Base-by-base conservation (phyloP, 371 early-diverging fungal species). In the Massospora cicadina region DNA sequence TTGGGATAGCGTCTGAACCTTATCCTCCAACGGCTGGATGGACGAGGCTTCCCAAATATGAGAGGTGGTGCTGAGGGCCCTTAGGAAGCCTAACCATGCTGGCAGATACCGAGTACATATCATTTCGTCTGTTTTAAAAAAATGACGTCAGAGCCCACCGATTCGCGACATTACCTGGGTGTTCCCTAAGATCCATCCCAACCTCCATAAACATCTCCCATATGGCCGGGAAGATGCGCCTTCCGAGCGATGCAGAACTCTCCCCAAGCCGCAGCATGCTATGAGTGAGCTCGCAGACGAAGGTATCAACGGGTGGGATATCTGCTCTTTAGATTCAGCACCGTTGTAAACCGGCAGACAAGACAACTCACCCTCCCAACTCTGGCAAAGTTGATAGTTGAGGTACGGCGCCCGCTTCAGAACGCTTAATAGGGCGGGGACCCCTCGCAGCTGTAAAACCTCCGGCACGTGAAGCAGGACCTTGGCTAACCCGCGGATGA, bases 171-270 rank as follows among this genome's bases (percentile, higher is more conserved):
- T 32, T 61, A 63, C 33, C 13, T 63, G 27, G 24, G 10, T 56
- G 29, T 1, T 64, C 27, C 21, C 30, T 64, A 7, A 64, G 24
- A 12, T 55, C 54, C 2, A 12, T 30, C 25, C 64, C 64, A 29
- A 64, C 13, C 25, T 64, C 57, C 56, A 55, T 64, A 64, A 64
- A 28, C 21, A 25, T 13, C n/a, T 62, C 33, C 64, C 64, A 64
- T 12, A 64, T 54, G 28, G 26, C 26, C 10, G 54, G 24, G 5
- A 31, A 64, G 32, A 64, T 64, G 7, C 28, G 3, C 10, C 29
- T 24, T 28, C 27, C 56, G 27, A 64, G 31, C 2, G 32, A 24
- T 2, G 26, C 13, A 27, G 54, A 54, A 17, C 10, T 27, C 23
- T 30, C 21, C 23, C 30, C 64, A 17, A 64, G 54, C 3, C 5